phyloP scores from a whole-genome alignment of 371 early-diverging fungal genomes.

The Circinella minor region DNA sequence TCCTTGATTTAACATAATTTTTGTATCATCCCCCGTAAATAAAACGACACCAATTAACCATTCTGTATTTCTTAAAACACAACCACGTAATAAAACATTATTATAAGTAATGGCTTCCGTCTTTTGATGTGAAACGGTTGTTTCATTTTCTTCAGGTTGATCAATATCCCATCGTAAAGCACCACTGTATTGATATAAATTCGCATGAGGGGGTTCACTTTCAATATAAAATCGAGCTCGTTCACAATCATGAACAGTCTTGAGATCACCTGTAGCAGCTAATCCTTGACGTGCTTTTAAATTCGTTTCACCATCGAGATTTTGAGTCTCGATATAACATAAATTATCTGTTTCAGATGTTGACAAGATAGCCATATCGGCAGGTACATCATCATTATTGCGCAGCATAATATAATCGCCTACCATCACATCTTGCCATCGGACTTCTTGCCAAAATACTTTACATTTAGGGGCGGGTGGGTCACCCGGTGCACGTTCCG shows the following conservation, averaged over 20 bases:
- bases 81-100: slow-evolving; percentile 90
- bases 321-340: slow-evolving; percentile 84
- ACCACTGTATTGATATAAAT: slow-evolving; percentile 78
- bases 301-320: slow-evolving; percentile 90
- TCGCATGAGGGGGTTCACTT: slow-evolving; percentile 80
- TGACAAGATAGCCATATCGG: slow-evolving; percentile 77
- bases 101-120: slow-evolving; percentile 55
- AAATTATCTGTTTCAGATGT: slow-evolving; percentile 66
- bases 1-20: slow-evolving; percentile 89
- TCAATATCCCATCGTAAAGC: slow-evolving; percentile 57
- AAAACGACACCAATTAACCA: slow-evolving; percentile 85
- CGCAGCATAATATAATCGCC: slow-evolving; percentile 90
- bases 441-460: slow-evolving; percentile 46
- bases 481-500: slow-evolving; percentile 24
- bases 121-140: slow-evolving; percentile 46
- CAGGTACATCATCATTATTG: slow-evolving; percentile 93
- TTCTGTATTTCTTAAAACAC: slow-evolving; percentile 88
- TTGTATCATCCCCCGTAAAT: slow-evolving; percentile 92
- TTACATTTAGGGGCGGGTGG: slow-evolving; percentile 30
- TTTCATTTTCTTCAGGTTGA: slow-evolving; percentile 29
- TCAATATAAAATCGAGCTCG: slow-evolving; percentile 68
- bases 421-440: slow-evolving; percentile 87
- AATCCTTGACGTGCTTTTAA: slow-evolving; percentile 68
- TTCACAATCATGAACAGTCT: slow-evolving; percentile 59
- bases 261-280: slow-evolving; percentile 39